Conservation (phyloP, 352 stramenopile genomes). For the Phytophthora citricola region DNA sequence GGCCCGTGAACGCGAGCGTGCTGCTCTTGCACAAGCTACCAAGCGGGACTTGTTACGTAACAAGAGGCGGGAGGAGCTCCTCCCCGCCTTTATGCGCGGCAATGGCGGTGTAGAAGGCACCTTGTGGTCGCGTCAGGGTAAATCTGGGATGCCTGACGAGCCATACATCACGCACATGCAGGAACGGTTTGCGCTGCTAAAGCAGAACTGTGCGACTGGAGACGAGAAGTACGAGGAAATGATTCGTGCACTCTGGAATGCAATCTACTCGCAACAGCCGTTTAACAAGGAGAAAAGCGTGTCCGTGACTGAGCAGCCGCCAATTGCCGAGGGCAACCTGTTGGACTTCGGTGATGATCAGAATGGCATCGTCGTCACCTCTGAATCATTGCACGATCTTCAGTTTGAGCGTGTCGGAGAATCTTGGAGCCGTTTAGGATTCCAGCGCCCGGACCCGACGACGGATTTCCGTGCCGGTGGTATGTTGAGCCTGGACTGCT, state of each 20-base stretch:
- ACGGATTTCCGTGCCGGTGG: constrained; percentile 87
- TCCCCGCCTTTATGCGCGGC: constrained; percentile 59
- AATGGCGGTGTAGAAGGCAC: constrained; percentile 37
- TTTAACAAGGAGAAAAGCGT: constrained; percentile 37
- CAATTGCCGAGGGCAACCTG: constrained; percentile 37
- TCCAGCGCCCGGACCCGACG: constrained; percentile 85
- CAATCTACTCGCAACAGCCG: constrained; percentile 65
- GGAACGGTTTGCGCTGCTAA: constrained; percentile 64
- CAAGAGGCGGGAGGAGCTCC: constrained; percentile 57
- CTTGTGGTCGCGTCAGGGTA: constrained; percentile 66
- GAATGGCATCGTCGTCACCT: neutral
- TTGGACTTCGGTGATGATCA: constrained; percentile 33
- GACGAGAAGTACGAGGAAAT: constrained; percentile 71
- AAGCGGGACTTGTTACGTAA: constrained; percentile 74
- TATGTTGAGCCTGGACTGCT: constrained; percentile 80
- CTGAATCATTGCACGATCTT: constrained; percentile 23
- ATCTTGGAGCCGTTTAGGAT: constrained; percentile 83
- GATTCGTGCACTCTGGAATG: constrained; percentile 65
- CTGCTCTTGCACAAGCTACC: constrained; percentile 75
- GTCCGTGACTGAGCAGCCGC: constrained; percentile 17
- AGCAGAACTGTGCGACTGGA: constrained; percentile 72
- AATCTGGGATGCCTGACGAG: constrained; percentile 60
- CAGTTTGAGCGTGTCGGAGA: constrained; percentile 78
- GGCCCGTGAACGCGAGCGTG: constrained; percentile 78
- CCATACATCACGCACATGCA: constrained; percentile 71